Evolutionary conservation across 2,329 filamentous ascomycete species (phyloP), one percentile per base, ranked within the genome.

Genomic region (Trichoderma lentiforme): DNA sequence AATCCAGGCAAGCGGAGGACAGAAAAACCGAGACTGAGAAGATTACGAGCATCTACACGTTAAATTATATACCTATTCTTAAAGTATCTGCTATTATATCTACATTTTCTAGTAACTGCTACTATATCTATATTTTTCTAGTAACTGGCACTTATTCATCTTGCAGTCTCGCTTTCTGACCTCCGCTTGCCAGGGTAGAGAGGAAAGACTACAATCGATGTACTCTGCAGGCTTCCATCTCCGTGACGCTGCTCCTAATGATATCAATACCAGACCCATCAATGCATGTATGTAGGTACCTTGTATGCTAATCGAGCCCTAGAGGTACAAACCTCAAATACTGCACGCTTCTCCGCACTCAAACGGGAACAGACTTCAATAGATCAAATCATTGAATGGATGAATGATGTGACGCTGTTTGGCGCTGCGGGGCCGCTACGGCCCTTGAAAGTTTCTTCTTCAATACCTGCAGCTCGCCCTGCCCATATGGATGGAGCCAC

Each of bases 401-500:
- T 51, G 9, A 24, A 24, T 53, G 47, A 53, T 6, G 47, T 24
- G 43, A 51, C 58, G 32, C 30, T 21, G 47, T n/a, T 39, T 21
- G 51, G 64, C 32, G 47, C 47, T 71, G 68, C 68, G 68, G 68
- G 60, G 68, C 64, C 51, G 47, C 63, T 39, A 21, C 63, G 18
- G 63, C 63, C 51, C 61, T 28, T 34, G 43, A 26, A 56, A 67
- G 47, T 36, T 43, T 43, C 39, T 56, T 64, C 43, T 63, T 64
- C 66, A 47, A 14, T 32, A 18, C 14, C 47, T 53, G n/a, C 15
- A 51, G 43, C n/a, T 43, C 39, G 62, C 62, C 62, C 62, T 51
- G 65, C 34, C 30, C 26, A 39, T 43, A 58, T 57, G 32, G 24
- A 57, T 53, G 57, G 57, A 53, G 47, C 57, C 47, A 36, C 57